These are phyloP conservation scores for Chlamydomonas sp. DNA, from an alignment of 139 green algal genomes.

Conservation along the genomic window DNA sequence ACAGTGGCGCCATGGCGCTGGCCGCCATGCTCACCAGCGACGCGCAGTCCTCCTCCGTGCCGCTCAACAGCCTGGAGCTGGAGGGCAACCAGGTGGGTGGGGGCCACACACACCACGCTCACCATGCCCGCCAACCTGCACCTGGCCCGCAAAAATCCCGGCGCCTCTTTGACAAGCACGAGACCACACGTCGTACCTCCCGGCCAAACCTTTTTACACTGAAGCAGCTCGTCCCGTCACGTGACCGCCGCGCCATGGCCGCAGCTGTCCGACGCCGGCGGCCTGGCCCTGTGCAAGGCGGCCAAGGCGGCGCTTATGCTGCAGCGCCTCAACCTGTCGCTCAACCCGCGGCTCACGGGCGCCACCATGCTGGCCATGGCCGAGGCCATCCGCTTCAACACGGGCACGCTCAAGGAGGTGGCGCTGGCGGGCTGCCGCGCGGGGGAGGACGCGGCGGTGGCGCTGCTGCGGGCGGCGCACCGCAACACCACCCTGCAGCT, in stretches of 20 bases:
- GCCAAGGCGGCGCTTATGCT: constrained; percentile 55
- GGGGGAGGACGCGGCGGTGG: constrained; percentile 40
- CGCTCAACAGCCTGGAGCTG: constrained; percentile 60
- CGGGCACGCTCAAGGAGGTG: constrained; percentile 62
- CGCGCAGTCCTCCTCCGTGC: constrained; percentile 24
- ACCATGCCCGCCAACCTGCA: not conserved
- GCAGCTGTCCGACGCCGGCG: constrained; percentile 60
- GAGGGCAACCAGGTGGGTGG: constrained; percentile 60
- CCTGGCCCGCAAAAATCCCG: too few relatives aligned
- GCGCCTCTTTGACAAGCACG: too few relatives aligned
- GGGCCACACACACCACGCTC: not conserved
- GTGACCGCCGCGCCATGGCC: not conserved
- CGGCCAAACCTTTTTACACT: not conserved
- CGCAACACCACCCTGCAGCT: constrained; percentile 60
- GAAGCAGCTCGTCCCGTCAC: not conserved
- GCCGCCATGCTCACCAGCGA: constrained; percentile 53
- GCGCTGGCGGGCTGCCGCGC: constrained; percentile 46
- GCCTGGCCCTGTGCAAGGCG: constrained; percentile 47
- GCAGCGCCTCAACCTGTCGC: constrained; percentile 61
- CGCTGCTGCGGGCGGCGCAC: constrained; percentile 48
- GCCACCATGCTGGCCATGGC: constrained; percentile 47
- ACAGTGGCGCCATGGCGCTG: constrained; percentile 54
- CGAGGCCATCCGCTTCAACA: constrained; percentile 53
- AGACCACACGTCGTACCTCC: not conserved
- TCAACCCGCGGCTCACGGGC: constrained; percentile 47